Conservation (phyloP, 2,329 filamentous ascomycete species). For the Paecilomyces formosus region DNA sequence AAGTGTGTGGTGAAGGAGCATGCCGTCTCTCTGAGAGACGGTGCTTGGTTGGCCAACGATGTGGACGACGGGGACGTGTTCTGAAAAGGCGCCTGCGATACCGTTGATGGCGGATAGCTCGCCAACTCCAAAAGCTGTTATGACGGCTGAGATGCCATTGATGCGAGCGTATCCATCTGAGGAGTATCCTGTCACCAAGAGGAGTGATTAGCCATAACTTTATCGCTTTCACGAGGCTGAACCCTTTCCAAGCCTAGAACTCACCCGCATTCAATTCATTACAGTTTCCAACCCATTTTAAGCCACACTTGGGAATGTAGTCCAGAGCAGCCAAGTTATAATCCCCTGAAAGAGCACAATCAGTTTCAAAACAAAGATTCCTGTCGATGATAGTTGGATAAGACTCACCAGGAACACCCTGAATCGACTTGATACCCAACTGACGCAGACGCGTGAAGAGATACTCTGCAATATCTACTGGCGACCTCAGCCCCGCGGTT, state of each 20-base stretch:
- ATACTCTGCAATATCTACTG: conserved; percentile 36
- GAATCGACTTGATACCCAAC: conserved; percentile 57
- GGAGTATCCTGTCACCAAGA: conserved; percentile 53
- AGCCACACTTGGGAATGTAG: conserved; percentile 51
- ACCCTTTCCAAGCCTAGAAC: background rate
- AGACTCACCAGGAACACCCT: conserved; percentile 54
- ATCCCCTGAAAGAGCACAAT: conserved; percentile 34
- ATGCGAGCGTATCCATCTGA: conserved; percentile 74
- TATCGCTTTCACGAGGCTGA: background rate
- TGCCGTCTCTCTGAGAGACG: conserved; percentile 38
- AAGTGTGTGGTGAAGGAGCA: conserved; percentile 59
- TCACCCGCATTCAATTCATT: conserved; percentile 64
- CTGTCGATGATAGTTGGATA: background rate
- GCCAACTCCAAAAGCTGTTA: conserved; percentile 71
- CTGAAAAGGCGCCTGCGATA: conserved; percentile 66
- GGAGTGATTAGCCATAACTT: background rate
- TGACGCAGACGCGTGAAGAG: conserved; percentile 59
- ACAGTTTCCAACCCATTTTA: conserved; percentile 60
- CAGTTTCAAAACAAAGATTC: background rate
- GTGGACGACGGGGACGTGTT: conserved; percentile 61
- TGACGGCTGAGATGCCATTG: conserved; percentile 60
- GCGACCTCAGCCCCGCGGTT: background rate
- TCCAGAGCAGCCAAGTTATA: conserved; percentile 64
- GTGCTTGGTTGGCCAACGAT: conserved; percentile 50
- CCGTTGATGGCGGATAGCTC: conserved; percentile 64